phyloP scores from a whole-genome alignment of 139 green algal species.

The Gonium pectorale region DNA sequence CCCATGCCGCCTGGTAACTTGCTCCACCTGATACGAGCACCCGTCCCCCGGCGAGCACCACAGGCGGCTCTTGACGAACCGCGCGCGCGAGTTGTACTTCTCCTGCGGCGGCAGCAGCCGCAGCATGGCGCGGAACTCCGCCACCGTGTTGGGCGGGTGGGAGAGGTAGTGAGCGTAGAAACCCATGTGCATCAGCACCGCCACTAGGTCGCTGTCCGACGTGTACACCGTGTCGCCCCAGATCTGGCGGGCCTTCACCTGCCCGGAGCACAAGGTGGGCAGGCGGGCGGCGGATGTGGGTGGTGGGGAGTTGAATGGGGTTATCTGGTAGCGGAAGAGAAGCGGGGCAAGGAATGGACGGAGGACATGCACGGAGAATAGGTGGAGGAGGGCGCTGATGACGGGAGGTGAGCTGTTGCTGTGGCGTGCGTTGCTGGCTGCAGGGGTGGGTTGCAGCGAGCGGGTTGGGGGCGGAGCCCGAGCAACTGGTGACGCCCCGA shows the following conservation, averaged over 20 bases:
- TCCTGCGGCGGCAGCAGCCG: constrained; percentile 66
- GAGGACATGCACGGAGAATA: no score
- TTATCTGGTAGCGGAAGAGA: background rate
- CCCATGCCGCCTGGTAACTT: background rate
- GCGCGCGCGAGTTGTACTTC: constrained; percentile 75
- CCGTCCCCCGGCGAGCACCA: constrained; percentile 76
- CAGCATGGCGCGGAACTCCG: constrained; percentile 77
- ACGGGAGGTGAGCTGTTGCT: no score
- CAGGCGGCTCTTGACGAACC: constrained; percentile 85
- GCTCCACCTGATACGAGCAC: constrained; percentile 75
- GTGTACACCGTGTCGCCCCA: constrained; percentile 96
- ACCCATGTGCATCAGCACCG: constrained; percentile 95
- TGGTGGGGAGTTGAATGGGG: no score
- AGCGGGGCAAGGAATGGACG: no score
- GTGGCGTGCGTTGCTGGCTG: no score
- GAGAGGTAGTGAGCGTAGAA: constrained; percentile 76
- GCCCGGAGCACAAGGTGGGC: background rate
- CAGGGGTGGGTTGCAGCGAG: no score
- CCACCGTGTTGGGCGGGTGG: constrained; percentile 55
- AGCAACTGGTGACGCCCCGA: no score
- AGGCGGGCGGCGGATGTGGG: background rate
- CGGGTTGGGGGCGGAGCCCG: no score
- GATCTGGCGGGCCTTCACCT: constrained; percentile 91
- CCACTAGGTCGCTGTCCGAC: constrained; percentile 93
- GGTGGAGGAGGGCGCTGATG: no score